Conservation (phyloP, 2,329 filamentous ascomycete species). For the Samsoniella hepiali region DNA sequence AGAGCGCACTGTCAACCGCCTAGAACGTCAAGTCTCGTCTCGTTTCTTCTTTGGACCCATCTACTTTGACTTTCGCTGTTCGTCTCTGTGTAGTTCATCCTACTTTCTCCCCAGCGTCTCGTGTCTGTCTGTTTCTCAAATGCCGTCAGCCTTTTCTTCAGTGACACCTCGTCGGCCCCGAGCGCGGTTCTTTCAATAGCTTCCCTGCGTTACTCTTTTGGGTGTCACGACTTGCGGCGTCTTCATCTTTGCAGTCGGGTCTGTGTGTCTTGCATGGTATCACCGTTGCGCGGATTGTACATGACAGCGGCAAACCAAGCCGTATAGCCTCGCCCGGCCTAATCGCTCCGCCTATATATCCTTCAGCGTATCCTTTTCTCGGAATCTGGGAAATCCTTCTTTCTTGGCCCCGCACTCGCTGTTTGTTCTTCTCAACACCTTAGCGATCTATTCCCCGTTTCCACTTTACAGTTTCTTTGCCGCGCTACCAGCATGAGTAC, state of each 20-base stretch:
- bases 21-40: neutral
- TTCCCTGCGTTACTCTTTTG: constrained; percentile 1
- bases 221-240: constrained; percentile 7
- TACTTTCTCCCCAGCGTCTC: neutral
- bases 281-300: constrained; percentile 17
- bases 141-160: constrained; percentile 6
- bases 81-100: neutral
- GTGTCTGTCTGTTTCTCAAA: constrained; percentile 2
- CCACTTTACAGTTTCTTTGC: neutral
- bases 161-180: neutral
- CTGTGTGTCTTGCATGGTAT: constrained; percentile 17
- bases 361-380: constrained; percentile 3
- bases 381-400: neutral
- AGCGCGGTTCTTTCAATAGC: constrained; percentile 1
- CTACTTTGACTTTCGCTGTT: constrained; percentile 6
- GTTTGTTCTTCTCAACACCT: neutral
- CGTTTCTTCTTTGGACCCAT: constrained; percentile 15
- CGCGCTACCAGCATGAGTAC: constrained; percentile 7
- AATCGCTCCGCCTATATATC: constrained; percentile 14
- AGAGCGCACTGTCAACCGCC: constrained; percentile 7
- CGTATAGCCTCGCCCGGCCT: constrained; percentile 15
- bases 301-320: constrained; percentile 19
- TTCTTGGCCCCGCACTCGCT: neutral
- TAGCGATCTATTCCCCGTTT: constrained; percentile 8
- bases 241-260: constrained; percentile 14